A percentile compares a stretch with the other conserved stretches of the same genome.
These are phyloP conservation scores for Solanum dulcamara DNA, from an alignment of 257 asterid species.

Conservation along the genomic window DNA sequence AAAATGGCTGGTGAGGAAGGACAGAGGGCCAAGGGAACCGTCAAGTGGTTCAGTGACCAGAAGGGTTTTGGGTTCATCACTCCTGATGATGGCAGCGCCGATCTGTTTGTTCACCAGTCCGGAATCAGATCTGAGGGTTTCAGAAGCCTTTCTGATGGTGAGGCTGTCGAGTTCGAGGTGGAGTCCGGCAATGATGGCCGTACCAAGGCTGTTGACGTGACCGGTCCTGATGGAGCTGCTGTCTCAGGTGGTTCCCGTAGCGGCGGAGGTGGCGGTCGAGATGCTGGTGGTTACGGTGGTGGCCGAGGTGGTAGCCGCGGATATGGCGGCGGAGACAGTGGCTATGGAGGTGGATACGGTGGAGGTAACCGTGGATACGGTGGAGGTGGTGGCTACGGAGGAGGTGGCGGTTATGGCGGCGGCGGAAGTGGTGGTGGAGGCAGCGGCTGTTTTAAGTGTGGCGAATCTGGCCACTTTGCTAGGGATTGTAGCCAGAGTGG, in stretches of 20 bases:
- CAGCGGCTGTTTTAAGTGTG: constrained; percentile 19
- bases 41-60: constrained; percentile 76
- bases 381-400: background rate
- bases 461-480: constrained; percentile 26
- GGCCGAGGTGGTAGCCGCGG: constrained; percentile 3
- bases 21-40: constrained; percentile 38
- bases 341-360: background rate
- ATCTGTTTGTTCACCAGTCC: constrained; percentile 76
- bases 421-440: constrained; percentile 14
- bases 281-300: background rate
- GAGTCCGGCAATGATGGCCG: constrained; percentile 28
- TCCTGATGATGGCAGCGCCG: constrained; percentile 70
- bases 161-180: constrained; percentile 50
- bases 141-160: constrained; percentile 66
- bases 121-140: constrained; percentile 59
- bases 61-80: constrained; percentile 83
- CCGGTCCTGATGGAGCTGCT: constrained; percentile 29
- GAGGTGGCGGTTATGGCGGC: background rate
- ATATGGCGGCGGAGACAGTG: constrained; percentile 1
- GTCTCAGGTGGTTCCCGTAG: constrained; percentile 13
- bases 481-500: constrained; percentile 25
- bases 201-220: constrained; percentile 27
- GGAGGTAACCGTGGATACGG: constrained; percentile 7
- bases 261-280: background rate
- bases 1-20: constrained; percentile 21